Base-by-base conservation (phyloP, 2,329 filamentous ascomycete genomes). In the Thermochaetoides dissita region DNA sequence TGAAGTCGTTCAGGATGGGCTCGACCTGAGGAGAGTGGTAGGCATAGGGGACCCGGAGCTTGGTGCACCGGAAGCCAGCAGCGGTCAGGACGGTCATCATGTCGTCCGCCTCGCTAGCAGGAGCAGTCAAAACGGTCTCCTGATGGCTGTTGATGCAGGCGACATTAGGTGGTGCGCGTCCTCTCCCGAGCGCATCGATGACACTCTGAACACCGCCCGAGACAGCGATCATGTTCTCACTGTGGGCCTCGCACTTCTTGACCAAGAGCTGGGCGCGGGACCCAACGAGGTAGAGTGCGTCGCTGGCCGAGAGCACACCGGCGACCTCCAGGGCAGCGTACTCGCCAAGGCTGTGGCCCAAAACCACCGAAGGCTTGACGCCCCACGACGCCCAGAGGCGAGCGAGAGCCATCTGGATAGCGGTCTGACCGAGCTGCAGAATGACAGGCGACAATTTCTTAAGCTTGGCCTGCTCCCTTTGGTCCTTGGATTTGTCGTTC, bases 91-190 rank as follows among this genome's bases (percentile, higher is more conserved):
- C 49, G 34, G 53, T 46, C 7, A 70, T 67, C 10, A 77, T 63
- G 4, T 63, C 57, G 3, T 59, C 53, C 34, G 74, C 62, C 41
- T 68, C 59, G 1, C 53, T 52, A 0, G 63, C 60, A 8, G 56
- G 53, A 8, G 69, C 71, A 17, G 63, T 64, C n/a, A 91, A 66
- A 2, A 91, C 85, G 8, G 79, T 87, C 56, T 86, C 82, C 39
- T 75, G 67, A 0, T 79, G 77, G 0, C 80, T 76, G 51, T 93
- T 93, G 57, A 86, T 72, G 63, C 85, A 91, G 10, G 84, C 80
- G 30, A 74, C 52, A 34, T 72, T 71, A 41, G 69, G 56, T 6
- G 59, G 62, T 52, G 49, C 42, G 1, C 56, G 54, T 33, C 53
- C 55, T n/a, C 57, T 67, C 49, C 61, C 62, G 10, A 76, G 67